Evolutionary conservation across 2,329 filamentous ascomycete genomes (phyloP), one percentile per base, ranked within the genome.

Genomic region (Zymoseptoria crescenta): DNA sequence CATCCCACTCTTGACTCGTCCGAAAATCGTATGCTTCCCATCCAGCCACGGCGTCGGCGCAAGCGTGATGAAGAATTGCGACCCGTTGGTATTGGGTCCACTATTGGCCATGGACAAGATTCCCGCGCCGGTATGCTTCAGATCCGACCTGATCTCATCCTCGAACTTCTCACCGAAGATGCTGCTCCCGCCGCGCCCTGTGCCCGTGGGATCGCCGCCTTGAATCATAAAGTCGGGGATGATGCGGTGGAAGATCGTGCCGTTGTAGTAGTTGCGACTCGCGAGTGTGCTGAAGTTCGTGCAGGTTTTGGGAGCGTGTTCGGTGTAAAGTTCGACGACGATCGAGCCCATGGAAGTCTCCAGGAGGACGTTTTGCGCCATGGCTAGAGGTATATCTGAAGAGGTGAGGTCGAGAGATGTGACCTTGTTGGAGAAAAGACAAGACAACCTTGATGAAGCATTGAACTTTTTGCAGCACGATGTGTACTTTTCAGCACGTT

Each of bases 151-250:
- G 68, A 97, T 93, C 80, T 99, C 94, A 77, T 99, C 94, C 62
- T 87, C 90, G 74, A 97, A 97, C 72, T 90, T 93, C 55, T 91
- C 89, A 69, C 93, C 94, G 75, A 91, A 97, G 77, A 96, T 96
- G 62, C 87, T 92, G 59, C 81, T 81, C 59, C 94, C 94, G 68
- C 94, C 94, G 60, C 91, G 86, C 56, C 94, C 94, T 1, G 91
- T 96, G 61, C 92, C 93, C 0, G 93, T 96, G 1, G 93, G 93
- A 74, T 99, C 94, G 60, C 93, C 70, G 51, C 70, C 56, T 78
- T 97, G 93, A 59, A 96, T 82, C 93, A 99, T 97, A 80, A 99
- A 99, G 76, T 90, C 85, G 56, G 90, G 86, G 71, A 99, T 97
- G 68, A 97, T 87, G 73, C 94, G 91, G 58, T 97, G 94, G 81